These are phyloP conservation scores for Apiotrichum sp. DNA, from an alignment of 1,284 basidiomycete species.

Conservation along the genomic window DNA sequence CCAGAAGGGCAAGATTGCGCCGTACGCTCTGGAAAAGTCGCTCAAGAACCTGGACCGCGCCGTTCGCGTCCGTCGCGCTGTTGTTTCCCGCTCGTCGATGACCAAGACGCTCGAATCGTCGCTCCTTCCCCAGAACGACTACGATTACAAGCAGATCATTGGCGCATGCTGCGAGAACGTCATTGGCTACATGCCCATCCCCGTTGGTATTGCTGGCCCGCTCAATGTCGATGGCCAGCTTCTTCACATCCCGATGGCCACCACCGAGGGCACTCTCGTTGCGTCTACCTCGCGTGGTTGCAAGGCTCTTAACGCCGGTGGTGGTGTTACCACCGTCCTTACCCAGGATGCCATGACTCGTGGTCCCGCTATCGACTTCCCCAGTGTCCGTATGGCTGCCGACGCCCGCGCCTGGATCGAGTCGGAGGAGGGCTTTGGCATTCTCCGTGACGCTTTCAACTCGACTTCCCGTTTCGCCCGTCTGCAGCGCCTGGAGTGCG, in stretches of 20 bases:
- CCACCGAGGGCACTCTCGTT: constrained; percentile 95
- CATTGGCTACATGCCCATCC: constrained; percentile 92
- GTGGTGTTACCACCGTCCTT: constrained; percentile 90
- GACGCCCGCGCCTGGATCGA: constrained; percentile 85
- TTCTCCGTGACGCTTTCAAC: constrained; percentile 83
- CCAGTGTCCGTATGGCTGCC: constrained; percentile 69
- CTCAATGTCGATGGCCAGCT: constrained; percentile 81
- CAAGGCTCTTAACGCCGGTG: constrained; percentile 94
- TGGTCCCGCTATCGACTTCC: constrained; percentile 96
- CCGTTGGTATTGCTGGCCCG: constrained; percentile 94
- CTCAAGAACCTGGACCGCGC: constrained; percentile 81
- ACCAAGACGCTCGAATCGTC: constrained; percentile 82
- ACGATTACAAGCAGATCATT: constrained; percentile 90
- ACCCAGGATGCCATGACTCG: constrained; percentile 96
- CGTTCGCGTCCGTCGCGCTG: constrained; percentile 76
- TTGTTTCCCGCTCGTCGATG: constrained; percentile 82
- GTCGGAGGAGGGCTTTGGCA: constrained; percentile 69
- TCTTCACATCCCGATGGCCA: constrained; percentile 96
- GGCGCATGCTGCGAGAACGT: constrained; percentile 99
- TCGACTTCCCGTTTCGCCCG: constrained; percentile 86
- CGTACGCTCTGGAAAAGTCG: constrained; percentile 91
- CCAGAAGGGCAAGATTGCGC: constrained; percentile 86
- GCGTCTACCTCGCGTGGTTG: constrained; percentile 96
- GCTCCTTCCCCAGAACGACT: constrained; percentile 73
- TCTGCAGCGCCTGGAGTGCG: constrained; percentile 73